Evolutionary conservation across 163 green algal genomes (phyloP), one percentile per base, ranked within the genome.

Genomic region (Scenedesmus sp.): DNA sequence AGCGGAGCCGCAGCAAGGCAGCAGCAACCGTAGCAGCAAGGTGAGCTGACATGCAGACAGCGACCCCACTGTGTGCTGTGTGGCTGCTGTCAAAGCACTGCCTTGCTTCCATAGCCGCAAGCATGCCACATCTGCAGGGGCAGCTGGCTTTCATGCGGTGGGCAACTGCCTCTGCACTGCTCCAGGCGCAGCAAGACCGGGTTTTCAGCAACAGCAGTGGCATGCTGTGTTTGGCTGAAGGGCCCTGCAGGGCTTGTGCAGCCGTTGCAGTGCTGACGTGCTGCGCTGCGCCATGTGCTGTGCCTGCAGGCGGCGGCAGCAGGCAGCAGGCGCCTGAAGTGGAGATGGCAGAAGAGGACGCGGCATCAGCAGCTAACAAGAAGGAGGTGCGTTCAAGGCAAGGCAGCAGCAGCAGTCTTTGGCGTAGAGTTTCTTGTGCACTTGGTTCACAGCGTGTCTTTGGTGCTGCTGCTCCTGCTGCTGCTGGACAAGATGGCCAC

Each of bases 301-400:
- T n/a, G 15, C 0, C 68, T 37, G 85, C 44, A 89, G 81, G 79
- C 42, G 42, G 24, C 78, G 20, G 22, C 83, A n/a, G 61, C 56
- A 26, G n/a, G 30, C 22, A 46, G n/a, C 33, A 72, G 24, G 85
- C 81, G n/a, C 44, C 81, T 26, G 89, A 89, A 22, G 68, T 81
- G 12, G 82, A 89, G 35, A 89, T 89, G 81, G 42, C n/a, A 49
- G 81, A 92, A 35, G 88, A 86, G 35, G 89, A 92, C 26, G 68
- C 16, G 26, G 82, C 82, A 49, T 49, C 44, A 22, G 70, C 83
- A 65, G 70, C 70, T 18, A 46, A 80, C 22, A 80, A 89, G 10
- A 78, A 86, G 35, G 40, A 91, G 86, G 86, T 86, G 73, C 42
- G 85, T 22, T 33, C 12, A 72, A 78, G 51, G 42, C 30, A 37